These are phyloP conservation scores for Crepidotus variabilis DNA, from an alignment of 768 basidiomycete genomes.

Conservation along the genomic window DNA sequence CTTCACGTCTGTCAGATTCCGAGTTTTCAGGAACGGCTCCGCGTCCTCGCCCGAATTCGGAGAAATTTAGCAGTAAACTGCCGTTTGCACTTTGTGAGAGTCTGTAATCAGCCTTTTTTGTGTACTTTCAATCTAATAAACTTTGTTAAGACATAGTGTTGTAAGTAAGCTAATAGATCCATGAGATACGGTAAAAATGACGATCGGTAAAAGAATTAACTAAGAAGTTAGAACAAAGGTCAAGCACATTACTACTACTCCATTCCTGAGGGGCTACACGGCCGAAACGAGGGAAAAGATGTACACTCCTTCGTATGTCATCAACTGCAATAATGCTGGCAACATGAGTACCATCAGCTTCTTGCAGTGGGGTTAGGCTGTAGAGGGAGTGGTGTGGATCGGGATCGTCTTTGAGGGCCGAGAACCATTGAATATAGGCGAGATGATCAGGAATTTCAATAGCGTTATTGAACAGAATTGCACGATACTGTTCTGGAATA, in stretches of 20 bases:
- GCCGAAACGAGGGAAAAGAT: slow-evolving; percentile 30
- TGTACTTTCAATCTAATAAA: too few species aligned
- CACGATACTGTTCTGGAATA: slow-evolving; percentile 3
- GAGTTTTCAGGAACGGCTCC: too few species aligned
- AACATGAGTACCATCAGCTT: slow-evolving; percentile 5
- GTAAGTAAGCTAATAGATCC: too few species aligned
- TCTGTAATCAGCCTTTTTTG: too few species aligned
- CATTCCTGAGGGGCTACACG: slow-evolving; percentile 22
- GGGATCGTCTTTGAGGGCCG: slow-evolving; percentile 7
- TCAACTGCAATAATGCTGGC: slow-evolving; percentile 20
- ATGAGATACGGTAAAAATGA: slow-evolving; percentile 18
- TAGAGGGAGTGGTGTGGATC: slow-evolving; percentile 21
- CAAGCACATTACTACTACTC: slow-evolving; percentile 28
- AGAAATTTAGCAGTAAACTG: too few species aligned
- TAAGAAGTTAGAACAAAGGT: slow-evolving; percentile 24
- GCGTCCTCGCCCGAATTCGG: too few species aligned
- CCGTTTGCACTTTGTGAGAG: too few species aligned
- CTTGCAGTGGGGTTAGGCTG: slow-evolving; percentile 12
- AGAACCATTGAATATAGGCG: slow-evolving; percentile 20
- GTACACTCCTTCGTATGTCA: slow-evolving; percentile 21
- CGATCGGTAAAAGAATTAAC: slow-evolving; percentile 25
- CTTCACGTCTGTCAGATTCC: too few species aligned
- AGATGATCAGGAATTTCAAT: slow-evolving; percentile 7
- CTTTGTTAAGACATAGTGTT: too few species aligned
- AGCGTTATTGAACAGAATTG: not conserved